These are phyloP conservation scores for Talaromyces funiculosus DNA, from an alignment of 2,329 filamentous ascomycete species.

Conservation along the genomic window DNA sequence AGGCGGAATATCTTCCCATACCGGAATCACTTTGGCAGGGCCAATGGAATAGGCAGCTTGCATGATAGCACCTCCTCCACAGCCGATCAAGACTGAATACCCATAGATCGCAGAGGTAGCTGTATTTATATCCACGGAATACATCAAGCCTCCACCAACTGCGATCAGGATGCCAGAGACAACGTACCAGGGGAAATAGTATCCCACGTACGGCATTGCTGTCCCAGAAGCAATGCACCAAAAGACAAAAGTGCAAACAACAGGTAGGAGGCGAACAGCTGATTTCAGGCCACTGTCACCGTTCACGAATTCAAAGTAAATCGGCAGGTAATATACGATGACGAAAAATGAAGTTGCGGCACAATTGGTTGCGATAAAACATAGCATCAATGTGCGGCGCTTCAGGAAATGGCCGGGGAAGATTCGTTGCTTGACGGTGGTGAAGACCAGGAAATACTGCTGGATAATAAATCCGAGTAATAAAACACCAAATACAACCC, in stretches of 20 bases:
- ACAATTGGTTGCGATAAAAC: background rate
- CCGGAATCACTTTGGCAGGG: slow-evolving; percentile 12
- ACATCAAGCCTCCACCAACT: background rate
- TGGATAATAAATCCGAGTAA: background rate
- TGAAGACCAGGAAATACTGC: background rate
- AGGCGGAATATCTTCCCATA: background rate
- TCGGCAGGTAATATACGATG: background rate
- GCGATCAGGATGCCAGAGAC: background rate
- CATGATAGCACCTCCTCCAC: slow-evolving; percentile 18
- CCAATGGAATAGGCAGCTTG: slow-evolving; percentile 20
- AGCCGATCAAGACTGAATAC: slow-evolving; percentile 20
- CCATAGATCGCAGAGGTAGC: slow-evolving; percentile 20
- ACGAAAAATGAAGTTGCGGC: background rate
- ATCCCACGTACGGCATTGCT: background rate
- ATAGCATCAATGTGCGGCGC: background rate
- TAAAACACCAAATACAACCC: background rate
- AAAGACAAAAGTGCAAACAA: background rate
- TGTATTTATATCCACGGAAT: slow-evolving; percentile 9
- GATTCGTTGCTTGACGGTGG: background rate
- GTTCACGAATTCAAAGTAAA: background rate
- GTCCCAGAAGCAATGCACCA: background rate
- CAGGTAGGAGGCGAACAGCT: background rate
- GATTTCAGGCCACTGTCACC: background rate
- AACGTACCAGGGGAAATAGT: background rate
- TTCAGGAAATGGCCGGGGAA: background rate